Evolutionary conservation across 2,329 filamentous ascomycete genomes (phyloP), one percentile per base, ranked within the genome.

Genomic region (Grosmannia clavigera): DNA sequence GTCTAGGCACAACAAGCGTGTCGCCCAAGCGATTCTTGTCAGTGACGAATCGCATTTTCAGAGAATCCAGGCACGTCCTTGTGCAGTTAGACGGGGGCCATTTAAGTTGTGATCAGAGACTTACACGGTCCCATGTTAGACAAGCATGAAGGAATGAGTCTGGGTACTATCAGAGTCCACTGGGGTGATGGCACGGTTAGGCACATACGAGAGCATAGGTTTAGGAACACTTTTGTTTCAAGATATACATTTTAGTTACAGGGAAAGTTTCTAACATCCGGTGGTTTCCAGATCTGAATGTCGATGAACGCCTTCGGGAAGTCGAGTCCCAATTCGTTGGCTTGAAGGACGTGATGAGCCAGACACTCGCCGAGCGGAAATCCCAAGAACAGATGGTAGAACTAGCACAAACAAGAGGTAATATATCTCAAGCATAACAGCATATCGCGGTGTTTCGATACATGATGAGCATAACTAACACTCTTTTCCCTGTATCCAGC

Each of bases 321-420:
- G 86, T 96, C 74, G 89, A 95, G 67, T 77, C 78, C 22, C 80
- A 92, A 67, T 90, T 90, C 69, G 79, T 81, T 55, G 77, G 81
- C 61, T 78, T 97, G 63, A 86, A 87, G 68, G 80, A 86, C 61
- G 85, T 87, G 64, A 83, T 96, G 69, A 83, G 84, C 61, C 80
- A 80, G 38, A 85, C 87, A 27, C 79, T 86, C 12, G 81, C 80
- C 50, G 85, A 90, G 59, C 85, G 83, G 66, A 85, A 81, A 60
- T 81, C 78, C 5, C 77, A 90, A 62, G 90, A 92, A 66, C 87
- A 94, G 63, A 82, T 85, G 0, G 78, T 95, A 54, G 83, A 86
- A 19, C 67, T 88, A 11, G 87, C 88, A 65, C 95, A 92, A 69
- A 80, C 78, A 58, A 82, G 85, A 79, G 83, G 90, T 94, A 77